Conservation (phyloP, 257 asterid genomes). For the Nicotiana otophora region DNA sequence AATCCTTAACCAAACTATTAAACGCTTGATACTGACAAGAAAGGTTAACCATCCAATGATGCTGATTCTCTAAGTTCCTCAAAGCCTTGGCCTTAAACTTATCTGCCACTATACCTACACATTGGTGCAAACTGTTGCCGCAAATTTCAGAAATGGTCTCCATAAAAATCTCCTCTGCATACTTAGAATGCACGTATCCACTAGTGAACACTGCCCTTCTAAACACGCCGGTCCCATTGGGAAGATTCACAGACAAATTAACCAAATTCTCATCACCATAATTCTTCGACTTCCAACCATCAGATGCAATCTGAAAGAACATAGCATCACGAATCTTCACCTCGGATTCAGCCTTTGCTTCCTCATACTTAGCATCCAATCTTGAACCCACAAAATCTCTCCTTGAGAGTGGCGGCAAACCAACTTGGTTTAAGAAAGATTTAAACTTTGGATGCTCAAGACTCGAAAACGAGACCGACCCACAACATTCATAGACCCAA, state of each 20-base stretch:
- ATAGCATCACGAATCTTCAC: constrained; percentile 87
- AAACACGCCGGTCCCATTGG: constrained; percentile 84
- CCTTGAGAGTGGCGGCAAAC: constrained; percentile 59
- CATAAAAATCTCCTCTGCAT: constrained; percentile 85
- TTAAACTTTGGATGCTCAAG: constrained; percentile 91
- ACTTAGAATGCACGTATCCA: constrained; percentile 59
- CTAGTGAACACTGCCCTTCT: constrained; percentile 62
- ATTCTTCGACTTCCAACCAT: constrained; percentile 70
- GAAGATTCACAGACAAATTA: constrained; percentile 77
- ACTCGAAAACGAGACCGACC: constrained; percentile 70
- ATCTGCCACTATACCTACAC: constrained; percentile 92
- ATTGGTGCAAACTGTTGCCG: constrained; percentile 62
- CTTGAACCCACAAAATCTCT: constrained; percentile 56
- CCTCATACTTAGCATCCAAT: constrained; percentile 67
- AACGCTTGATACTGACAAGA: constrained; percentile 84
- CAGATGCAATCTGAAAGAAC: constrained; percentile 89
- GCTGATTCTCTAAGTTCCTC: constrained; percentile 67
- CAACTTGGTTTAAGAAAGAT: constrained; percentile 73
- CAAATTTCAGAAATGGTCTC: constrained; percentile 77
- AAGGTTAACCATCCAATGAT: constrained; percentile 93
- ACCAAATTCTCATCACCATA: constrained; percentile 52
- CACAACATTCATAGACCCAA: constrained; percentile 92
- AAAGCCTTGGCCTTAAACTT: constrained; percentile 78
- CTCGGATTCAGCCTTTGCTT: constrained; percentile 61
- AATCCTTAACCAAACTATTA: constrained; percentile 67